These are phyloP conservation scores for Scleroderma bovista DNA, from an alignment of 768 basidiomycete genomes.

Conservation along the genomic window DNA sequence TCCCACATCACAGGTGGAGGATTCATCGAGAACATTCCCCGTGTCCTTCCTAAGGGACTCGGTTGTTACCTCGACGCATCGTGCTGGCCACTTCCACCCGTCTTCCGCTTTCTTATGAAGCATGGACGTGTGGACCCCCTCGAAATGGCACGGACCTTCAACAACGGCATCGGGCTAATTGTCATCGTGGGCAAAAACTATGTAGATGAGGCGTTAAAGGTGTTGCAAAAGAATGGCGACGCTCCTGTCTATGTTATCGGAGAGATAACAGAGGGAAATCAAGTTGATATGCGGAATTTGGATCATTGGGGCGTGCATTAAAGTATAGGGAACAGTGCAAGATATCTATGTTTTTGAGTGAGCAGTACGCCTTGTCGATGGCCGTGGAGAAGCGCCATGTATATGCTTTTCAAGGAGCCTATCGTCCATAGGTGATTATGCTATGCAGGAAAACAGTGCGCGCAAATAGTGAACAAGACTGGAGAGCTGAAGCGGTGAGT, in stretches of 20 bases:
- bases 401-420: slow-evolving; percentile 13
- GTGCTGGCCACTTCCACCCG: slow-evolving; percentile 70
- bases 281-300: slow-evolving; percentile 78
- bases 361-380: neutral
- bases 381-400: slow-evolving; percentile 5
- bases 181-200: slow-evolving; percentile 62
- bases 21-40: slow-evolving; percentile 93
- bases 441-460: slow-evolving; percentile 34
- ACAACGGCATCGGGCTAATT: slow-evolving; percentile 95
- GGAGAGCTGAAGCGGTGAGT: slow-evolving; percentile 16
- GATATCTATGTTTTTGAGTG: neutral
- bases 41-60: slow-evolving; percentile 73
- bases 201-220: slow-evolving; percentile 44
- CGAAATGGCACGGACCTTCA: slow-evolving; percentile 98
- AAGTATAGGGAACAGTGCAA: neutral
- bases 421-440: slow-evolving; percentile 16
- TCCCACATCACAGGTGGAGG: slow-evolving; percentile 98
- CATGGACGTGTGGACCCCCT: slow-evolving; percentile 68
- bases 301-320: slow-evolving; percentile 47
- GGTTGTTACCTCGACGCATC: slow-evolving; percentile 83
- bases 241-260: slow-evolving; percentile 69
- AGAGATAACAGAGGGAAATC: slow-evolving; percentile 55
- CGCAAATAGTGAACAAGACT: slow-evolving; percentile 17
- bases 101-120: slow-evolving; percentile 84
- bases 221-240: slow-evolving; percentile 43